Base-by-base conservation (phyloP, 257 asterid species). In the Solanum verrucosum region DNA sequence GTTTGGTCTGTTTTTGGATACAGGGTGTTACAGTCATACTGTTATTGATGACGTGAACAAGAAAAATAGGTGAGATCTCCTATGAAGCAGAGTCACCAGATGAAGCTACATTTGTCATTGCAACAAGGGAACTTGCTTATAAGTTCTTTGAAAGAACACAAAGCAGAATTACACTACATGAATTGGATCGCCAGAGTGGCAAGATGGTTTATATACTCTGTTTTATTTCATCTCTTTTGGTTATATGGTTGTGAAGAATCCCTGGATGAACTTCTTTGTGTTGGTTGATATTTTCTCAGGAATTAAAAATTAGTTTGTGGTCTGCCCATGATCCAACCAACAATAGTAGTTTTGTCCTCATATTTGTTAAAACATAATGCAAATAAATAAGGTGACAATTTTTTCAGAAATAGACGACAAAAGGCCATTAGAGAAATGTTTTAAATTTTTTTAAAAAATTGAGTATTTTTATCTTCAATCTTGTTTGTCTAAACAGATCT, bases 31-130 rank as follows among this genome's bases (percentile, higher is more conserved):
- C 38, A 37, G 12, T 40, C 99, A 97, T 87, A 97, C 98, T 1
- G 98, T 98, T 83, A 96, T 97, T 91, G 98, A 98, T 9, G 99
- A 97, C 60, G 92, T 95, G 84, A 86, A 91, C 89, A 87, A 89
- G 87, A 94, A 93, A 90, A 89, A 0, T 94, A 5, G 92, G 94
- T 46, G 95, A 94, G 86, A 93, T 94, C 87, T 86, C 94, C 9
- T 97, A 96, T 81, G 99, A 96, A 92, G 99, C 98, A 9, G 98
- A 97, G 93, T 97, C 98, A 15, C 99, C 99, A 1, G 98, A 97
- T 91, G 96, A 90, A 40, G 44, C 13, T 40, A 3, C 13, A 3
- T 40, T 9, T 40, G 4, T 40, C 46, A 40, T 40, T 40, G 96
- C 98, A 85, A 98, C 98, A 40, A 93, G 95, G 88, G 98, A 97